Evolutionary conservation across 1,139 yeast genomes (phyloP).

Genomic region (Kodamaea derodonti): DNA sequence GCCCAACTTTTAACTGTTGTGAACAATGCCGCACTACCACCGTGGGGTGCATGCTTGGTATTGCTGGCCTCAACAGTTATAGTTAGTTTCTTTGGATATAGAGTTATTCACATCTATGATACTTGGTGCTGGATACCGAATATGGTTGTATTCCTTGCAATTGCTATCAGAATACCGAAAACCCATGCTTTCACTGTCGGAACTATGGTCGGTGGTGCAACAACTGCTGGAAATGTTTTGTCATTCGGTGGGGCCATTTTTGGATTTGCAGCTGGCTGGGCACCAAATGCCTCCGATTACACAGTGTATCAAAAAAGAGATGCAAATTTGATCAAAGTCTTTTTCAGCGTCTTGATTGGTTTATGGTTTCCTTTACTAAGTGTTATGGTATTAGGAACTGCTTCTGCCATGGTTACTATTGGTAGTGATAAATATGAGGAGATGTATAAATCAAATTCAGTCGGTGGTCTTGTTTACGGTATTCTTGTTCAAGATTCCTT

Average conservation of each 20-base stretch:
- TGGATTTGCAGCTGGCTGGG: constrained; percentile 32
- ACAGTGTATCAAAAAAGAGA: constrained; percentile 26
- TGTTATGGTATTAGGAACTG: constrained; percentile 27
- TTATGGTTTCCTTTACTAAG: constrained; percentile 25
- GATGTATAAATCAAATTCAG: constrained; percentile 19
- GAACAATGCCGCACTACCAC: constrained; percentile 25
- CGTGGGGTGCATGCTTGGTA: constrained; percentile 32
- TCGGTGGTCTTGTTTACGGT: constrained; percentile 29
- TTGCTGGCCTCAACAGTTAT: constrained; percentile 24
- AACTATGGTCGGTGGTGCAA: constrained; percentile 33
- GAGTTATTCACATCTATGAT: constrained; percentile 26
- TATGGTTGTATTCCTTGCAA: constrained; percentile 22
- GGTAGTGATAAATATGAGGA: constrained; percentile 17
- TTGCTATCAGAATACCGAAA: constrained; percentile 24
- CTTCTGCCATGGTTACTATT: constrained; percentile 24
- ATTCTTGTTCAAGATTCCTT: constrained; percentile 25
- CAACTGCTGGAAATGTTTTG: constrained; percentile 34
- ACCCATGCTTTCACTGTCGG: constrained; percentile 23
- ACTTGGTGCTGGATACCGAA: constrained; percentile 29
- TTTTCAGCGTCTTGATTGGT: constrained; percentile 24
- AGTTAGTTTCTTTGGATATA: constrained; percentile 28
- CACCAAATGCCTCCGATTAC: constrained; percentile 29
- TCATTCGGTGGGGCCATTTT: constrained; percentile 24
- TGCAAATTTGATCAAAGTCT: constrained; percentile 24
- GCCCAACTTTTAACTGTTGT: constrained; percentile 23